Evolutionary conservation across 257 asterid genomes (phyloP).

Genomic region (Prunella vulgaris): DNA sequence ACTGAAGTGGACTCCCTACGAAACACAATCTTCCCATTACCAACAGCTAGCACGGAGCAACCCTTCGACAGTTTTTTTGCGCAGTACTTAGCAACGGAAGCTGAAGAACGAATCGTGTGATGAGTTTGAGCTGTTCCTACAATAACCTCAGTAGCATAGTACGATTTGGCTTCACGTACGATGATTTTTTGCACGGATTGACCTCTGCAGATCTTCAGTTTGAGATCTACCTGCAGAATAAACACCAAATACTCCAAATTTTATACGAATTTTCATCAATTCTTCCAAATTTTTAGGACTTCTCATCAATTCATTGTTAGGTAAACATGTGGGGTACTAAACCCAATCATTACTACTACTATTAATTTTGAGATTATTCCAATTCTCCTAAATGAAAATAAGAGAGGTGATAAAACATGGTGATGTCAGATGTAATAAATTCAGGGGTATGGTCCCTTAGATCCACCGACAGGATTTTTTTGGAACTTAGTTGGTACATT

Average conservation of each 20-base stretch:
- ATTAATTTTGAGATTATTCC: background rate
- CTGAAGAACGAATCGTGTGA: slow-evolving; percentile 60
- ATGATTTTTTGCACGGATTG: slow-evolving; percentile 61
- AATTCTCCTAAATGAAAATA: background rate
- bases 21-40: slow-evolving; percentile 69
- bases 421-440: slow-evolving; percentile 23
- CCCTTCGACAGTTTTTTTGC: slow-evolving; percentile 67
- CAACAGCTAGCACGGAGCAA: slow-evolving; percentile 69
- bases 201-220: slow-evolving; percentile 93
- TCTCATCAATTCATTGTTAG: background rate
- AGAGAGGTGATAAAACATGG: background rate
- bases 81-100: slow-evolving; percentile 81
- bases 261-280: background rate
- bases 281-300: background rate
- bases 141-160: slow-evolving; percentile 62
- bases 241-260: background rate
- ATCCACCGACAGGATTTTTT: slow-evolving; percentile 43
- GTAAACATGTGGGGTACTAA: background rate
- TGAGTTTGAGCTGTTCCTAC: slow-evolving; percentile 69
- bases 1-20: slow-evolving; percentile 47
- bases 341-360: background rate
- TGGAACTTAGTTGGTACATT: background rate
- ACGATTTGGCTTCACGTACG: slow-evolving; percentile 77
- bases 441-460: slow-evolving; percentile 19
- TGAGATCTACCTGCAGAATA: slow-evolving; percentile 79